phyloP scores from a whole-genome alignment of 2,329 filamentous ascomycete genomes.

The Ophiostoma himal-ulmi region DNA sequence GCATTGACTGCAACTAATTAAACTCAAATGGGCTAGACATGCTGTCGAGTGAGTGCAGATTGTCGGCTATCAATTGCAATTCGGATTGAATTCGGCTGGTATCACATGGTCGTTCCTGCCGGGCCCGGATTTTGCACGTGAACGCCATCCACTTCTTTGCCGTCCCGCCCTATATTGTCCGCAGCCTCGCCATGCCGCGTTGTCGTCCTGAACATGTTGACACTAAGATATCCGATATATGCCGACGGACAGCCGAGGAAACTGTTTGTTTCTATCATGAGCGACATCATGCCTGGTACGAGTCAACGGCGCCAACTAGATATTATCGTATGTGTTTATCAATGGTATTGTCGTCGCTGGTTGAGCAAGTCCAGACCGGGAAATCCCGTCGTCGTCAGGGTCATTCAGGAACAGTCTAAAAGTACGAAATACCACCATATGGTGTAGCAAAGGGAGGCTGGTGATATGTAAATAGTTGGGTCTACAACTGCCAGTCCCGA shows the following conservation, averaged over 20 bases:
- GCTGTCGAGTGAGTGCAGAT: neutral
- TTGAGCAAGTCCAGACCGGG: neutral
- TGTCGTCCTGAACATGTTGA: neutral
- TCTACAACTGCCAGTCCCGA: neutral
- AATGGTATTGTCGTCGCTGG: neutral
- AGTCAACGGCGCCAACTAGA: neutral
- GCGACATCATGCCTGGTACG: neutral
- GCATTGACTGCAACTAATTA: neutral
- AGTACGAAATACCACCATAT: neutral
- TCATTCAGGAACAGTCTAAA: neutral
- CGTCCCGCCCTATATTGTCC: neutral
- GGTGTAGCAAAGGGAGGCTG: neutral
- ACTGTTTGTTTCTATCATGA: neutral
- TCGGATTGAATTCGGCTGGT: neutral
- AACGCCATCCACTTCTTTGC: conserved; percentile 8
- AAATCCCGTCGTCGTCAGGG: neutral
- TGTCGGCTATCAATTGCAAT: neutral
- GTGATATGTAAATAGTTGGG: neutral
- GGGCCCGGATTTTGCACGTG: conserved; percentile 20
- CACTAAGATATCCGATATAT: conserved; percentile 2
- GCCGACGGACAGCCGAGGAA: conserved; percentile 13
- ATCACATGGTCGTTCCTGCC: conserved; percentile 2
- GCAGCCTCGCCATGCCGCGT: conserved; percentile 4
- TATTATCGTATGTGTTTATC: neutral
- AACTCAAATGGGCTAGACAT: neutral